Conservation (phyloP, 2,329 filamentous ascomycete species). For the Pseudogymnoascus sp. region DNA sequence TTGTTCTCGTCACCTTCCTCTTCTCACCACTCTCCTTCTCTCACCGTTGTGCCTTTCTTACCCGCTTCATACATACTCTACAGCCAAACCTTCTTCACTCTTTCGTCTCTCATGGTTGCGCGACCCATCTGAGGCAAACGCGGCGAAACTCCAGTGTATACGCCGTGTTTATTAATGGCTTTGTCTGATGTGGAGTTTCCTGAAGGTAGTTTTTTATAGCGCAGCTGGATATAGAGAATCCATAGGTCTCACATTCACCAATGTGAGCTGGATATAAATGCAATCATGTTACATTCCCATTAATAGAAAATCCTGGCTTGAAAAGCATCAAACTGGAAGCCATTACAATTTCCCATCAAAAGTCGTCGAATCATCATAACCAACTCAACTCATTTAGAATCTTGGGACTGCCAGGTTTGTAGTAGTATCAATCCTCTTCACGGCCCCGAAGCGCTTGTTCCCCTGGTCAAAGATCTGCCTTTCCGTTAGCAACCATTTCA, state of each 20-base stretch:
- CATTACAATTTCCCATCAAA: not conserved
- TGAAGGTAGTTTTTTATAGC: not conserved
- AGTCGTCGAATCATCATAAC: not conserved
- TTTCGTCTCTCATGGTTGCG: not conserved
- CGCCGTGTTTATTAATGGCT: not conserved
- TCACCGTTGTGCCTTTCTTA: not conserved
- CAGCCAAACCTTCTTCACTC: not conserved
- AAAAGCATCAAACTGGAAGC: not conserved
- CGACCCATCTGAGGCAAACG: not conserved
- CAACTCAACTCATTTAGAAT: not conserved
- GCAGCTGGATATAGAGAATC: not conserved
- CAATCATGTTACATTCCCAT: not conserved
- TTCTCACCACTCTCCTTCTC: not conserved
- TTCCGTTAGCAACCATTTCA: conserved; percentile 11
- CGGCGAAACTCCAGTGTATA: not conserved
- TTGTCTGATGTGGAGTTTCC: not conserved
- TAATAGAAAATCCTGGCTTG: not conserved
- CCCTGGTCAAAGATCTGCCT: conserved; percentile 51
- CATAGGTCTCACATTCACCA: not conserved
- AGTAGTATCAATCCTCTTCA: conserved; percentile 36
- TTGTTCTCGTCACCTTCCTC: not conserved
- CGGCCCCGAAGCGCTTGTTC: conserved; percentile 47
- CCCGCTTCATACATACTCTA: not conserved
- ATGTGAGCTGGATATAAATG: not conserved
- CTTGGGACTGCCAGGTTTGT: not conserved